Conservation (phyloP, 495 filamentous ascomycete species). For the Penicillium mononematosum region DNA sequence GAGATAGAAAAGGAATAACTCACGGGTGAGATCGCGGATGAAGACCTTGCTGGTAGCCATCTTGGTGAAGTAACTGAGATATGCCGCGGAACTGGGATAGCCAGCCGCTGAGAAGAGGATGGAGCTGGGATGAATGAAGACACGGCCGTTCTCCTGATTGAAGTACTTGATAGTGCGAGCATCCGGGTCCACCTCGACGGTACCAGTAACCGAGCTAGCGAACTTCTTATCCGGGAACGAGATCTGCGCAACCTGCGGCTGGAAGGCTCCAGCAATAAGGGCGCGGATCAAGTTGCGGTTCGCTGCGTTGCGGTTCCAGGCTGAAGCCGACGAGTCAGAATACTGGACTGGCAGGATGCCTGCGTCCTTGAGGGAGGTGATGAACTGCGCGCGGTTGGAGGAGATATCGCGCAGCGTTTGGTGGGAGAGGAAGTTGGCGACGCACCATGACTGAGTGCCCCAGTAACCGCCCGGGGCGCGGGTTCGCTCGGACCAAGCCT, state of each 20-base stretch:
- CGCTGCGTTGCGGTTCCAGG: constrained; percentile 51
- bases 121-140: constrained; percentile 88
- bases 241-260: constrained; percentile 87
- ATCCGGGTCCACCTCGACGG: constrained; percentile 90
- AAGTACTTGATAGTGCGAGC: constrained; percentile 90
- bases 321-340: constrained; percentile 23
- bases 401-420: constrained; percentile 84
- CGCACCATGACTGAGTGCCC: constrained; percentile 75
- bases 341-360: constrained; percentile 67
- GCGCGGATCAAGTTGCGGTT: constrained; percentile 73
- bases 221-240: constrained; percentile 94
- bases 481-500: constrained; percentile 71
- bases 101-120: constrained; percentile 78
- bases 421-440: constrained; percentile 81
- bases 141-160: constrained; percentile 77
- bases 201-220: constrained; percentile 75
- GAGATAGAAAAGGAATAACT: constrained; percentile 31
- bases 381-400: constrained; percentile 80
- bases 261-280: constrained; percentile 86
- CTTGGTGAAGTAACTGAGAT: constrained; percentile 84
- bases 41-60: constrained; percentile 89
- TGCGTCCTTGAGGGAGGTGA: constrained; percentile 80
- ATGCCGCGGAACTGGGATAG: constrained; percentile 66
- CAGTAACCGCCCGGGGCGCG: constrained; percentile 50
- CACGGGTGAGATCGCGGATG: constrained; percentile 83